Evolutionary conservation across 1,139 yeast species (phyloP).

Genomic region (Meyerozyma smithsonii): DNA sequence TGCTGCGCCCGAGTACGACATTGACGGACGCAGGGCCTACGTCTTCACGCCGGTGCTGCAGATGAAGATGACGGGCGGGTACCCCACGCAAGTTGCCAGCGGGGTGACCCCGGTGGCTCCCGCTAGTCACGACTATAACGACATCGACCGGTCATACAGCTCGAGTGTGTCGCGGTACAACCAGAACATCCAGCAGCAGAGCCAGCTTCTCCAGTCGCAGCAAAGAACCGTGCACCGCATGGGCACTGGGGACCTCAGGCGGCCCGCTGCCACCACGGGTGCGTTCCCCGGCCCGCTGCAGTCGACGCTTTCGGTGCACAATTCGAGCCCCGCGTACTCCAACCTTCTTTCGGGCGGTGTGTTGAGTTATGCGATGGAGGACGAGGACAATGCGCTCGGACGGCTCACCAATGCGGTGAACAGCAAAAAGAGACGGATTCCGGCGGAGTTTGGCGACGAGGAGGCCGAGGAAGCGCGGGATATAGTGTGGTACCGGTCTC

Average conservation of each 20-base stretch:
- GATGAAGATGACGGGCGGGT: constrained; percentile 19
- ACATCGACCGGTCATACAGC: constrained; percentile 15
- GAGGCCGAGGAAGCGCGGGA: constrained; percentile 26
- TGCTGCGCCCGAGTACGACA: constrained; percentile 58
- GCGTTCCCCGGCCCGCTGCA: constrained; percentile 11
- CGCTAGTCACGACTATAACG: constrained; percentile 16
- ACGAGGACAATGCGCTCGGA: constrained; percentile 10
- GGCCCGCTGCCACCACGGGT: constrained; percentile 19
- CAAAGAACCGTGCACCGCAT: constrained; percentile 18
- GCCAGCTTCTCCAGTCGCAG: constrained; percentile 21
- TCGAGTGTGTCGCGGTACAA: constrained; percentile 15
- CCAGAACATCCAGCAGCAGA: constrained; percentile 13
- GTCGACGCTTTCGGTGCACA: constrained; percentile 1
- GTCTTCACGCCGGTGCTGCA: constrained; percentile 46
- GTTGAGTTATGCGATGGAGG: constrained; percentile 30
- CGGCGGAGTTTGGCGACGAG: constrained; percentile 13
- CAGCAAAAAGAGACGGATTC: constrained; percentile 21
- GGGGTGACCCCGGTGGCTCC: constrained; percentile 25
- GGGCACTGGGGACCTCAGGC: constrained; percentile 19
- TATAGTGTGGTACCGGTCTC: constrained; percentile 75
- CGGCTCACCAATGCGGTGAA: constrained; percentile 8
- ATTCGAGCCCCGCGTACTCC: constrained; percentile 28
- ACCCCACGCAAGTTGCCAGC: constrained; percentile 20
- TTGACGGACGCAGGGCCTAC: constrained; percentile 41
- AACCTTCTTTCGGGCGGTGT: constrained; percentile 38